Evolutionary conservation across 108 stramenopile species (phyloP), one percentile per base, ranked within the genome.

Genomic region (Fragilariopsis cylindrus): DNA sequence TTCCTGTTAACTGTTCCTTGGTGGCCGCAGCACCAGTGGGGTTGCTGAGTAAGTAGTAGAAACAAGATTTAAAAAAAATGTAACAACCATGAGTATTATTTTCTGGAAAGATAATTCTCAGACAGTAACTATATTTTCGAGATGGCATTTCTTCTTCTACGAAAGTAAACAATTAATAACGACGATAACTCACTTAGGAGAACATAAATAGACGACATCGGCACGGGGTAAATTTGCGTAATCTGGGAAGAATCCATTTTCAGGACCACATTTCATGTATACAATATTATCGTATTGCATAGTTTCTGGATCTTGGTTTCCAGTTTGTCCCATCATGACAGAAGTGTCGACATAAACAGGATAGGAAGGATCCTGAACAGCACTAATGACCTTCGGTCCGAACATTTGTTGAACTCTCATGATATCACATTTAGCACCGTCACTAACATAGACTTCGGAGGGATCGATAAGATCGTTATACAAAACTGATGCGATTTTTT

Each of bases 361-460:
- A 68, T 98, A 98, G 39, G 94, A 95, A 49, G 97, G 97, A 85
- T 98, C 97, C 75, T 98, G 98, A 43, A 98, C 98, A 4, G 97
- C 98, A 18, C 88, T 90, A 50, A 83, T 76, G 60, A 98, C 98
- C 45, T 82, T 79, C n/a, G 96, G 57, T 55, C 98, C 98, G 73
- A 98, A 98, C 87, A 98, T 93, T 77, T 97, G 88, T 83, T 98
- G 97, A 54, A 98, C 68, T 42, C 98, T 84, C 90, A 93, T 94
- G 57, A 98, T 97, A 77, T 98, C 98, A 80, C 97, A 97, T 84
- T 98, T 98, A 77, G 98, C 98, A 57, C 98, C 98, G 80, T 98
- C 98, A 58, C 92, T 93, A 40, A 98, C 98, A 82, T 97, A 98
- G 53, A 98, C 98, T 76, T 98, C 98, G 60, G 91, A 92, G 5